Base-by-base conservation (phyloP, 2,329 filamentous ascomycete species). In the Beauveria varroae region DNA sequence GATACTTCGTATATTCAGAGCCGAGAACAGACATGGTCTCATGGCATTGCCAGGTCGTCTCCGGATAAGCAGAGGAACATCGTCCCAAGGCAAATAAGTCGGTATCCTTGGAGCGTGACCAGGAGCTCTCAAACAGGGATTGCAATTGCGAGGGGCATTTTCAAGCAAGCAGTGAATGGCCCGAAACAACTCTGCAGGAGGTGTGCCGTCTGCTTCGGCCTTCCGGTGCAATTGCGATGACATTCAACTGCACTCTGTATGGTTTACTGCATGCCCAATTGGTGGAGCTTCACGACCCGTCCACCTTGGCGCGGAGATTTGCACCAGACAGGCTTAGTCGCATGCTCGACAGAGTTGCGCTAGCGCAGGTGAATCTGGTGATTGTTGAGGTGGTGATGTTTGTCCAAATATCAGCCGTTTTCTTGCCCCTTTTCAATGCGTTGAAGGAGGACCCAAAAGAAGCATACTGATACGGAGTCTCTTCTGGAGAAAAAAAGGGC, bases 211-310 rank as follows among this genome's bases (percentile, higher is more conserved):
- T 44, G 52, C 34, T 44, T 41, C 40, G 30, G 30, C 12, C 12
- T 34, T 44, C 24, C 22, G 12, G 30, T 43, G 18, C 56, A 52
- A 22, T 40, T 44, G 26, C 47, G 46, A 59, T 59, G 57, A 52
- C 57, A 59, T 59, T 52, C 47, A 51, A 44, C 47, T n/a, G 26
- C 14, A n/a, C n/a, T 59, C 47, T 53, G 37, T 28, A 24, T 59
- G 57, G 57, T 53, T 52, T 46, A 47, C 37, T 51, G 46, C 34
- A 34, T 16, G 53, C 24, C n/a, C 24, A 44, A 40, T 8, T 44
- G 26, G 47, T 59, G 57, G 57, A 44, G 49, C n/a, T 5, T 40
- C 37, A 28, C 22, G 24, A 50, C 24, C 40, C 22, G 24, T 14
- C 41, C 18, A 47, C 46, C 46, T 50, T 53, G 26, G 57, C 57